Base-by-base conservation (phyloP, 2,329 filamentous ascomycete genomes). In the Macroventuria anomochaeta region DNA sequence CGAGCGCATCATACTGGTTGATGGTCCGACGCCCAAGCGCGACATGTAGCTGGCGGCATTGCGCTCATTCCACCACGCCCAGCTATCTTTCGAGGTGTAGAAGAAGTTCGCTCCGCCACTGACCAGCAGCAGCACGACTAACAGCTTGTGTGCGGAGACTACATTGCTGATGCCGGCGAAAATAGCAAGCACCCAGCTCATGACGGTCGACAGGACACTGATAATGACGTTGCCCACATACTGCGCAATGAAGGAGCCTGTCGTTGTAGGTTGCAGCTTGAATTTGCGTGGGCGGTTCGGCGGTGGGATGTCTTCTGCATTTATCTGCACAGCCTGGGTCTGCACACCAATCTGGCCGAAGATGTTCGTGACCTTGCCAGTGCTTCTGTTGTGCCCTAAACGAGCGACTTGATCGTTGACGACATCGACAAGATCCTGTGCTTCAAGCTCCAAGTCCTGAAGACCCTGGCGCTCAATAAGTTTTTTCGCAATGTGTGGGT, bases 31-130 rank as follows among this genome's bases (percentile, higher is more conserved):
- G 8, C 93, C 93, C 12, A 97, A 77, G 11, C 87, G 82, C 28
- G 80, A 80, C 91, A 99, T 95, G 73, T 93, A 96, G 33, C 82
- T 87, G 13, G 83, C 84, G 1, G 93, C 91, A 55, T 85, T 88
- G 52, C 91, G 85, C 76, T 97, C 93, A 38, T 85, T 82, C 89
- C 90, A 96, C 92, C 92, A 97, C 2, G 83, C 80, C 64, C 87
- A 85, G 6, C 85, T 84, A 69, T 91, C 87, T 58, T 87, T 85
- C 11, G 88, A 90, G 0, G 89, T 87, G 68, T 93, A 85, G 62
- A 92, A 82, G 18, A 88, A 75, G 68, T 97, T 97, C 41, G 86
- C 82, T 10, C 91, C 67, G 11, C 86, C 74, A 68, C 92, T 97
- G 25, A 88, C 65, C 0, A 81, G 78, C 15, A 97, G 80, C 12